Evolutionary conservation across 257 asterid species (phyloP).

Genomic region (Plantago elongata): DNA sequence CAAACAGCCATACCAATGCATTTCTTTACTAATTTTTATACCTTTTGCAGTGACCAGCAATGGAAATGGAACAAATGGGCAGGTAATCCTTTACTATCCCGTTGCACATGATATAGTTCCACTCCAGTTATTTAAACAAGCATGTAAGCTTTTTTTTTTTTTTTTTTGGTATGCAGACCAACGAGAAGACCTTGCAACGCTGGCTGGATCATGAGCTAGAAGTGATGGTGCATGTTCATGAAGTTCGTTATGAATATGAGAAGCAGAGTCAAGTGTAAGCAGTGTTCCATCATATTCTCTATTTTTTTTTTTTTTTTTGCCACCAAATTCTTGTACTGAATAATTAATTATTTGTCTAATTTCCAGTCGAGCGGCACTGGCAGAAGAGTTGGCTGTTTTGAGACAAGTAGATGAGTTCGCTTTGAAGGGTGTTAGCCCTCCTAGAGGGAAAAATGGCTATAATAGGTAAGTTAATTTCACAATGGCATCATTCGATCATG

Average conservation of each 20-base stretch:
- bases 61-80: conserved; percentile 71
- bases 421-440: conserved; percentile 82
- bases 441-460: conserved; percentile 79
- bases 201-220: conserved; percentile 99
- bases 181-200: conserved; percentile 81
- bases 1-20: background rate
- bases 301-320: background rate
- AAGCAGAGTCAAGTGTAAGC: conserved; percentile 99
- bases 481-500: background rate
- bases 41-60: conserved; percentile 61
- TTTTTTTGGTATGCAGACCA: conserved; percentile 57
- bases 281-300: conserved; percentile 15
- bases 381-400: conserved; percentile 86
- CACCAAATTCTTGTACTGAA: background rate
- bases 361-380: conserved; percentile 90
- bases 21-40: conserved; percentile 19
- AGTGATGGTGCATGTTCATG: conserved; percentile 96
- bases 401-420: conserved; percentile 90
- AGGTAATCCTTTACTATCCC: conserved; percentile 38
- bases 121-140: conserved; percentile 13
- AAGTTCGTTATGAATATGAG: conserved; percentile 98
- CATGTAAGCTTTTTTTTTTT: conserved; percentile 13
- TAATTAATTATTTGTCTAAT: conserved; percentile 20
- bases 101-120: conserved; percentile 12
- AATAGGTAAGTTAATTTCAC: conserved; percentile 48